phyloP scores from a whole-genome alignment of 192 early-diverging fungal species.

The Gaertneriomyces semiglobifer region DNA sequence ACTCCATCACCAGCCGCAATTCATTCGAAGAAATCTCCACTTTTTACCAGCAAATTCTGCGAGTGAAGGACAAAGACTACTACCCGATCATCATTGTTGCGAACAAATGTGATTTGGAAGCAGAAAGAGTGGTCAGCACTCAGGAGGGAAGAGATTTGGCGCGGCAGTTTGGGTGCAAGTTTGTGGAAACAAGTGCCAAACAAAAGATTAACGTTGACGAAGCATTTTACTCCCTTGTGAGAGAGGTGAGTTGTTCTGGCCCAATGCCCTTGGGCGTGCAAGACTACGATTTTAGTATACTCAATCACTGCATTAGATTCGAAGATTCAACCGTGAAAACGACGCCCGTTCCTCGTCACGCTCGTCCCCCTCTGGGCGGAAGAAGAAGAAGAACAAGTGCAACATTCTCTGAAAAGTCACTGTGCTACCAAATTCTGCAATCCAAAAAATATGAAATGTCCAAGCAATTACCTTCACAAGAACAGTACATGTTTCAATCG shows the following conservation, averaged over 20 bases:
- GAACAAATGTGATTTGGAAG: conserved; percentile 85
- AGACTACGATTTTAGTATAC: neutral
- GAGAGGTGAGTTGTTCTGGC: conserved; percentile 17
- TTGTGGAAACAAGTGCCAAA: conserved; percentile 88
- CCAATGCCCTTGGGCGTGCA: neutral
- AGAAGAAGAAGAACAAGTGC: conserved; percentile 37
- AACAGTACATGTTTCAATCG: too few species aligned
- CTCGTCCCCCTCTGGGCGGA: conserved; percentile 4
- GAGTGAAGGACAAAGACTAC: conserved; percentile 73
- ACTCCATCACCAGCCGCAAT: conserved; percentile 68
- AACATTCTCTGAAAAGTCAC: conserved; percentile 19
- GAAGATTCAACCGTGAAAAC: conserved; percentile 18
- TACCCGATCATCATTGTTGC: conserved; percentile 80
- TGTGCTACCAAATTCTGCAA: too few species aligned
- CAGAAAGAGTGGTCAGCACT: conserved; percentile 53
- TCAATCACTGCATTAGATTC: conserved; percentile 1
- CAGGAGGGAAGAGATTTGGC: conserved; percentile 81
- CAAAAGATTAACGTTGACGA: conserved; percentile 89
- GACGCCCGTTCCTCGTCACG: neutral
- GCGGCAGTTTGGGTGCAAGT: conserved; percentile 67
- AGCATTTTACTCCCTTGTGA: conserved; percentile 79
- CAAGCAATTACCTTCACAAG: too few species aligned
- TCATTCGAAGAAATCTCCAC: conserved; percentile 75
- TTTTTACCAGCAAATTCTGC: conserved; percentile 70
- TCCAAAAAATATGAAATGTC: too few species aligned